Evolutionary conservation across 345 rosid species (phyloP).

Genomic region (Abelmoschus esculentus): DNA sequence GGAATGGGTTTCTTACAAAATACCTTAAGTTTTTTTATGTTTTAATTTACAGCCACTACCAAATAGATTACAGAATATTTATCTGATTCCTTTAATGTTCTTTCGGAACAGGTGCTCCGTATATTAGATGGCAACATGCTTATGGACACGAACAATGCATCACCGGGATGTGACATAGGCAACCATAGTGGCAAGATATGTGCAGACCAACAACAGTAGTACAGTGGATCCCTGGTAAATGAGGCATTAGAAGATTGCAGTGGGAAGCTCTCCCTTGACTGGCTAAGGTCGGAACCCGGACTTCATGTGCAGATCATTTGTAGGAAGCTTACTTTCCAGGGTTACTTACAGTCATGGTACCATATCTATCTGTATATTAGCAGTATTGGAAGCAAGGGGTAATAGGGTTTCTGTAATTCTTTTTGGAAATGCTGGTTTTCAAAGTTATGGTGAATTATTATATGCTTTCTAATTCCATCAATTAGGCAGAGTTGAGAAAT

Average conservation of each 20-base stretch:
- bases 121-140: slow-evolving; percentile 88
- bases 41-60: too few relatives aligned
- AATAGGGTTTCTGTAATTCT: not conserved
- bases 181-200: slow-evolving; percentile 69
- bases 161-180: slow-evolving; percentile 72
- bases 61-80: too few relatives aligned
- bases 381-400: slow-evolving; percentile 15
- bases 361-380: not conserved
- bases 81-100: not conserved
- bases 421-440: too few relatives aligned
- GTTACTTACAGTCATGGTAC: slow-evolving; percentile 1
- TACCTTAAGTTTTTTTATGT: too few relatives aligned
- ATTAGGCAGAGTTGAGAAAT: slow-evolving; percentile 7
- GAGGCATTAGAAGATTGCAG: slow-evolving; percentile 56
- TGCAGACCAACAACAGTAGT: slow-evolving; percentile 44
- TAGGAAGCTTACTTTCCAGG: not conserved
- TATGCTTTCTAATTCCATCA: slow-evolving; percentile 2
- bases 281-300: slow-evolving; percentile 28
- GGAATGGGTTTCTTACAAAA: too few relatives aligned
- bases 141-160: slow-evolving; percentile 51
- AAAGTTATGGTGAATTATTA: too few relatives aligned
- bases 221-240: slow-evolving; percentile 26
- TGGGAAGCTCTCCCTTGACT: slow-evolving; percentile 49
- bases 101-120: slow-evolving; percentile 61
- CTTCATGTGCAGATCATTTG: slow-evolving; percentile 19